These are phyloP conservation scores for Coemansia sp. DNA, from an alignment of 192 early-diverging fungal genomes.

Conservation along the genomic window DNA sequence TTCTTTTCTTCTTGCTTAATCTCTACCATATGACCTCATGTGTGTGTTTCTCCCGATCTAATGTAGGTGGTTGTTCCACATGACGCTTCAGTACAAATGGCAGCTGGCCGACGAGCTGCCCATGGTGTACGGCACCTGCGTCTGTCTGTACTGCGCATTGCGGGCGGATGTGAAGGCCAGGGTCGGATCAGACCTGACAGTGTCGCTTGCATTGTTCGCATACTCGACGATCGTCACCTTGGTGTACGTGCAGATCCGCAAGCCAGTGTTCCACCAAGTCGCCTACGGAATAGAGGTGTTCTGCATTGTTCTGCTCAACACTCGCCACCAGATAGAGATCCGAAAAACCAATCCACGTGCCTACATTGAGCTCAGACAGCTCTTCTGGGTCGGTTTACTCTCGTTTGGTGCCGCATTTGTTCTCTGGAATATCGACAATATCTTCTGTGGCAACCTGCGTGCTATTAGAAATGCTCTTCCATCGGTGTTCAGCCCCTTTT, in stretches of 20 bases:
- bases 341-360: slow-evolving; percentile 43
- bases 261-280: slow-evolving; percentile 73
- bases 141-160: slow-evolving; percentile 58
- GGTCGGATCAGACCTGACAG: slow-evolving; percentile 33
- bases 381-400: slow-evolving; percentile 37
- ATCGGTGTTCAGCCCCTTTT: slow-evolving; percentile 54
- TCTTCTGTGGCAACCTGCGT: slow-evolving; percentile 63
- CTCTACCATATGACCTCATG: too few species aligned
- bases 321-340: slow-evolving; percentile 43
- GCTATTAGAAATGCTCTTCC: slow-evolving; percentile 52
- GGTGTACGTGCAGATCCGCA: slow-evolving; percentile 64
- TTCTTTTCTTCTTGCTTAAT: too few species aligned
- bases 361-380: slow-evolving; percentile 37
- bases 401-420: slow-evolving; percentile 60
- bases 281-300: slow-evolving; percentile 60
- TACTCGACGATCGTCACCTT: slow-evolving; percentile 60
- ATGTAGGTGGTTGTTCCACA: slow-evolving; percentile 70
- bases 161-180: slow-evolving; percentile 45
- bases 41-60: too few species aligned
- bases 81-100: slow-evolving; percentile 69
- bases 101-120: slow-evolving; percentile 82
- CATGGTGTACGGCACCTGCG: slow-evolving; percentile 65
- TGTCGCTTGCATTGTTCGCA: slow-evolving; percentile 55
- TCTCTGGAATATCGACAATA: slow-evolving; percentile 82
- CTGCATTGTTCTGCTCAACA: slow-evolving; percentile 53